Base-by-base conservation (phyloP, 73 alveolate species). In the Symbiodinium natans region DNA sequence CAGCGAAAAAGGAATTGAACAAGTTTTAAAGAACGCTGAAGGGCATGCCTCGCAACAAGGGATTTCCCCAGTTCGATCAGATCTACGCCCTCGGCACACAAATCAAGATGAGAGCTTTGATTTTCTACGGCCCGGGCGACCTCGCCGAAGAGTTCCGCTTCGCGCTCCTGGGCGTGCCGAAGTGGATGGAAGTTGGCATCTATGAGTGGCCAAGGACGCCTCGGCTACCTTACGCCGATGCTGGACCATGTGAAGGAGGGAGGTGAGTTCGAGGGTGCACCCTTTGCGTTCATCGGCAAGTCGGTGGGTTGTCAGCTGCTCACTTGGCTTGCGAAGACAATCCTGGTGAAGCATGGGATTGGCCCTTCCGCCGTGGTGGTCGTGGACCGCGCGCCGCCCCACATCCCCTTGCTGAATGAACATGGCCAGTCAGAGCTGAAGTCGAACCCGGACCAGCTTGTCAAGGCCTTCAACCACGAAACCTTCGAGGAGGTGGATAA, bases 191-290 rank as follows among this genome's bases (percentile, higher is more conserved):
- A 17, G 33, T 68, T 11, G 95, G 74, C 86, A 63, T 63, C 82
- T 88, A 88, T 41, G 95, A 88, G 42, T 88, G 71, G 34, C 95
- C 95, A 88, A 88, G 95, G 95, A 88, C 42, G 95, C 95, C 52
- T 41, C 63, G 43, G 95, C 1, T 17, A 83, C 95, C 71, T 88
- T n/a, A 59, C 41, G 86, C 95, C 95, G 41, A 83, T 83, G 29
- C 68, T 88, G 3, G 95, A 88, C 71, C 71, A 52, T 23, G 71
- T 71, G 40, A 31, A 71, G 40, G 92, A 36, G 71, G 29, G 73
- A 21, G 92, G 92, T 7, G 71, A 23, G 41, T 38, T 1, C n/a
- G 68, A 46, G 42, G 95, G 95, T 88, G 95, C 95, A 27, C 95
- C 95, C 42, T 88, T 88, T 74, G 95, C 73, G 13, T 88, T 88